A percentile compares a stretch with the other conserved stretches of the same genome.
Conservation (phyloP, 352 stramenopile genomes). For the Phytophthora nicotianae region DNA sequence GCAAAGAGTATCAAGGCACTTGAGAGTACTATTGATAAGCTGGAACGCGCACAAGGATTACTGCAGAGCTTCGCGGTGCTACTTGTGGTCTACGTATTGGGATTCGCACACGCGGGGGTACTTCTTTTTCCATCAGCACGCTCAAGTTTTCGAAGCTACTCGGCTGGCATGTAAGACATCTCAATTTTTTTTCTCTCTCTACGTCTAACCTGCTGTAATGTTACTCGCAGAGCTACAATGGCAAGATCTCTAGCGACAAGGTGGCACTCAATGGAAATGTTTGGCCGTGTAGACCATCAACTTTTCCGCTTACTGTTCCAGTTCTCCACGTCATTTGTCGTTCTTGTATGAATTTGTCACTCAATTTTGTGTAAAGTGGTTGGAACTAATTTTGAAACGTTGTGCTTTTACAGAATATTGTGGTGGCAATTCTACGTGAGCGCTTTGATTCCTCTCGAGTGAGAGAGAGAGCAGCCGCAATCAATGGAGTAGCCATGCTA, state of each 20-base stretch:
- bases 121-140: slow-evolving; percentile 47
- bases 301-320: slow-evolving; percentile 49
- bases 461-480: slow-evolving; percentile 21
- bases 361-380: not conserved
- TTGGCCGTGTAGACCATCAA: slow-evolving; percentile 18
- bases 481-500: slow-evolving; percentile 49
- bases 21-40: slow-evolving; percentile 45
- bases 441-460: slow-evolving; percentile 49
- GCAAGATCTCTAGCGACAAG: slow-evolving; percentile 21
- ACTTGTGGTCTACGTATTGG: slow-evolving; percentile 50
- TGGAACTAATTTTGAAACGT: not conserved
- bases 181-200: not conserved
- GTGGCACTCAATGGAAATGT: slow-evolving; percentile 29
- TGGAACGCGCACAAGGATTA: slow-evolving; percentile 48
- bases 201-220: not conserved
- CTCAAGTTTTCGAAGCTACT: slow-evolving; percentile 44
- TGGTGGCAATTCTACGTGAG: slow-evolving; percentile 64
- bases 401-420: slow-evolving; percentile 47
- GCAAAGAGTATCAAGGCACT: slow-evolving; percentile 52
- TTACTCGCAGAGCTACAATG: slow-evolving; percentile 35
- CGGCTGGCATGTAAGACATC: slow-evolving; percentile 51
- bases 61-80: slow-evolving; percentile 45
- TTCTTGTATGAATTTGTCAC: slow-evolving; percentile 35
- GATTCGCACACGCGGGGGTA: slow-evolving; percentile 49
- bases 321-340: slow-evolving; percentile 45